A percentile compares a stretch with the other conserved stretches of the same genome.
These are phyloP conservation scores for Arthrobotrys megalospora DNA, from an alignment of 2,329 filamentous ascomycete genomes.

Conservation along the genomic window DNA sequence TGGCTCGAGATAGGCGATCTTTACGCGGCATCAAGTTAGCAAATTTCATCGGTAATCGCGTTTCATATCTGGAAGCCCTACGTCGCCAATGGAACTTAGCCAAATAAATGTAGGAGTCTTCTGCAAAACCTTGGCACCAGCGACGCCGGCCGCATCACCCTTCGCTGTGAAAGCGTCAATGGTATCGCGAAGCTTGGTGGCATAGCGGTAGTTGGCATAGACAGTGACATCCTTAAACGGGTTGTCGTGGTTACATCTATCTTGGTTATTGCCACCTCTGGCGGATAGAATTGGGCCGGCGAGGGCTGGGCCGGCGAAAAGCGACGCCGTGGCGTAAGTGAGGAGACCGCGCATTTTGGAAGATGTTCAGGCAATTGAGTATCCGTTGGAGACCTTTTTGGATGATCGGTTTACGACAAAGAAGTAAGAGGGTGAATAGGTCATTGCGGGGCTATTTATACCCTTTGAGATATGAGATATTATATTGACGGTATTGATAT, in stretches of 20 bases:
- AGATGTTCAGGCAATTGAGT: neutral
- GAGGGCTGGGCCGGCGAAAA: conserved; percentile 20
- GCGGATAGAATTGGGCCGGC: conserved; percentile 39
- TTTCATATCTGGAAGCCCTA: conserved; percentile 60
- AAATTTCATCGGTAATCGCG: neutral
- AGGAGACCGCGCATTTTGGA: conserved; percentile 41
- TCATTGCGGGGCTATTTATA: conserved; percentile 22
- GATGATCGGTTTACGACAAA: neutral
- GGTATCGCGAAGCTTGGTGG: conserved; percentile 68
- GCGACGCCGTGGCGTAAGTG: conserved; percentile 33
- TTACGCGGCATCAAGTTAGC: conserved; percentile 17
- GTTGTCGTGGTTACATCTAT: conserved; percentile 65
- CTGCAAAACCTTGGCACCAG: conserved; percentile 67
- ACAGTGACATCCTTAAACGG: conserved; percentile 71
- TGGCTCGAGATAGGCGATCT: conserved; percentile 44
- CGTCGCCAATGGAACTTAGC: conserved; percentile 67
- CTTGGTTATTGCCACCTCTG: conserved; percentile 48
- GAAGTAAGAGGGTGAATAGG: neutral
- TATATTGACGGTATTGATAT: neutral
- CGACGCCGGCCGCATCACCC: conserved; percentile 67
- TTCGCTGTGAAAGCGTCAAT: conserved; percentile 66
- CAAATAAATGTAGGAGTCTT: conserved; percentile 69
- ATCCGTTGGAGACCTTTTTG: neutral
- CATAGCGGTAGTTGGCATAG: conserved; percentile 70
- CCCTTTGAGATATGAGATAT: neutral